phyloP scores from a whole-genome alignment of 2,329 filamentous ascomycete genomes.

The Paracorniculantispora psalliotae region DNA sequence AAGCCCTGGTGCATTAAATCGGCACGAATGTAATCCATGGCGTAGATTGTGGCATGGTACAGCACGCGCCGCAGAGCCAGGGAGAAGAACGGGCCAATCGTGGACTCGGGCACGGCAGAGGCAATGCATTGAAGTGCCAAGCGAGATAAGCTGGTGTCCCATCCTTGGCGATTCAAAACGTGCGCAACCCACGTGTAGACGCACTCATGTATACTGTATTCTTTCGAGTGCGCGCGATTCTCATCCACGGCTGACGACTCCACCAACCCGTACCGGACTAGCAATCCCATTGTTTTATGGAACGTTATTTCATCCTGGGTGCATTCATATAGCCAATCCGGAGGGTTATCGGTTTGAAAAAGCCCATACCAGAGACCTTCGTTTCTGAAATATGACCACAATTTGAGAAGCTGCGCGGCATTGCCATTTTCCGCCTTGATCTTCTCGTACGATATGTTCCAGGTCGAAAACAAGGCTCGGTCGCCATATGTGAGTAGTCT shows the following conservation, averaged over 20 bases:
- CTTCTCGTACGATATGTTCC: constrained; percentile 33
- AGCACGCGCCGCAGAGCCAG: no score
- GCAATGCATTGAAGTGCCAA: no score
- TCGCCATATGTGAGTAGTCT: constrained; percentile 26
- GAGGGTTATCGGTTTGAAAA: constrained; percentile 19
- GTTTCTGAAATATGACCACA: constrained; percentile 40
- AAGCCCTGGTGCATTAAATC: no score
- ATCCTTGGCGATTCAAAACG: constrained; percentile 25
- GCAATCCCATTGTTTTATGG: constrained; percentile 23
- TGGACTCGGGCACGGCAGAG: no score
- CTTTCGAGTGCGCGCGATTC: constrained; percentile 16
- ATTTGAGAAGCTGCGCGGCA: constrained; percentile 33
- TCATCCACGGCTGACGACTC: constrained; percentile 16
- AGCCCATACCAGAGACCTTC: constrained; percentile 42
- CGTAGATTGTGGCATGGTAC: no score
- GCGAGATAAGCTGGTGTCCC: no score
- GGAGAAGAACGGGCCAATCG: no score
- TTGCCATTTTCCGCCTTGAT: constrained; percentile 24
- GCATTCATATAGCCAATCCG: constrained; percentile 22
- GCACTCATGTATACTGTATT: constrained; percentile 30
- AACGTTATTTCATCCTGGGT: constrained; percentile 21
- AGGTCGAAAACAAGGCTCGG: constrained; percentile 31
- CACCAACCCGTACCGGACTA: constrained; percentile 27
- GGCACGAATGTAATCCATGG: no score
- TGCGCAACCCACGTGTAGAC: constrained; percentile 28